A percentile compares a stretch with the other conserved stretches of the same genome.
phyloP scores from a whole-genome alignment of 169 alveolate genomes.

The Sarcocystis neurona region DNA sequence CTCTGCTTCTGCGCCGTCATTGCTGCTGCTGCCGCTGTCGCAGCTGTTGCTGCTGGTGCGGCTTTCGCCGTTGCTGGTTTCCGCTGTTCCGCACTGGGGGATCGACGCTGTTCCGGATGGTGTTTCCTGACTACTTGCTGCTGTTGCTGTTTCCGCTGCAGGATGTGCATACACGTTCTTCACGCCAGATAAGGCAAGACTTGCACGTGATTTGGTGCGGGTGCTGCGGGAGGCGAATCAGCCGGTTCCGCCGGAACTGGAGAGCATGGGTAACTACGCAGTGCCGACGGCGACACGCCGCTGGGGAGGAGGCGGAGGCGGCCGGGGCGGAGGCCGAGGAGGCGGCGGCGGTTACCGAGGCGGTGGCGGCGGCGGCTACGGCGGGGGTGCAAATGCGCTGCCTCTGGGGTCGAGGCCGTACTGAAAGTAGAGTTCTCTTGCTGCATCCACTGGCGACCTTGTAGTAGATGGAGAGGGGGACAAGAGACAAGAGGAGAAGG shows the following conservation, averaged over 20 bases:
- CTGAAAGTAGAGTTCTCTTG: no score
- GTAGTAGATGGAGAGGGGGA: no score
- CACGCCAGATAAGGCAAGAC: conserved; percentile 87
- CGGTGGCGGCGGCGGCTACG: conserved; percentile 51
- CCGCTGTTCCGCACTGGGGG: not conserved
- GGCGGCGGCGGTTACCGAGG: conserved; percentile 55
- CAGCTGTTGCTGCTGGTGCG: no score
- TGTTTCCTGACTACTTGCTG: not conserved
- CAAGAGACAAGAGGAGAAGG: no score
- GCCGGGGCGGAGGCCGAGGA: conserved; percentile 62
- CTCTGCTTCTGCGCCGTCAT: no score
- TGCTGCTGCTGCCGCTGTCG: no score
- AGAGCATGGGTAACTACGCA: conserved; percentile 39
- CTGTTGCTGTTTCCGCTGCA: not conserved
- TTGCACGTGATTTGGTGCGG: conserved; percentile 92
- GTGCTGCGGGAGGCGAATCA: conserved; percentile 93
- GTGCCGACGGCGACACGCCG: conserved; percentile 30
- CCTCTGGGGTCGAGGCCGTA: conserved; percentile 50
- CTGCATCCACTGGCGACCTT: no score
- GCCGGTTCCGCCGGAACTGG: conserved; percentile 88
- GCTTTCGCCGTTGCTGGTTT: no score
- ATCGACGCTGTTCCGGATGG: not conserved
- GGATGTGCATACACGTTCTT: conserved; percentile 93
- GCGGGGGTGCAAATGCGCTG: conserved; percentile 45
- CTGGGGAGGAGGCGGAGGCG: conserved; percentile 63